phyloP scores from a whole-genome alignment of 2,329 filamentous ascomycete genomes.

The Penicillium rolfsii region DNA sequence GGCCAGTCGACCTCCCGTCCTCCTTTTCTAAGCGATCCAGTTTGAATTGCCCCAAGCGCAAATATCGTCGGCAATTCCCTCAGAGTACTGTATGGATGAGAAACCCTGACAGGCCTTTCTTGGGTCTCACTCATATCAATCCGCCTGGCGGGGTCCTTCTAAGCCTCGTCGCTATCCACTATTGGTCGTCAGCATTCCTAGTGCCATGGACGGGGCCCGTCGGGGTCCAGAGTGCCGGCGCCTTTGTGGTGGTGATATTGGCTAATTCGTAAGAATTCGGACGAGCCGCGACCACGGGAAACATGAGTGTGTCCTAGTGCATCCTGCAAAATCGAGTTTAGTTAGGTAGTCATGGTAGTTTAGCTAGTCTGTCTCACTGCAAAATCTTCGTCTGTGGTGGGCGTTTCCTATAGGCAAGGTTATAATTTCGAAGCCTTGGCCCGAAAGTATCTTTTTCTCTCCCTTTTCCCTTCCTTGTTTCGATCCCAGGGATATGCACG shows the following conservation, averaged over 20 bases:
- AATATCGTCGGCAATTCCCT: background rate
- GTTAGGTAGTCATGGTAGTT: background rate
- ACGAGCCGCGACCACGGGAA: background rate
- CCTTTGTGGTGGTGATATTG: background rate
- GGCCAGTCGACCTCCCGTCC: background rate
- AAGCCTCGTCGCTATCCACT: background rate
- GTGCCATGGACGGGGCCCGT: background rate
- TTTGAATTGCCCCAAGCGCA: background rate
- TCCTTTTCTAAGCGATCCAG: background rate
- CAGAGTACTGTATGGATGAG: background rate
- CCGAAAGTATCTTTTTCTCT: background rate
- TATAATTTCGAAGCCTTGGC: background rate
- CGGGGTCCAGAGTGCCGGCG: background rate
- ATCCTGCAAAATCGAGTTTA: background rate
- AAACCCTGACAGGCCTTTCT: background rate
- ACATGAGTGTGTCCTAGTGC: background rate
- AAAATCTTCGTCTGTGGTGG: background rate
- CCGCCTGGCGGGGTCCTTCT: background rate
- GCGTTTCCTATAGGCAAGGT: background rate
- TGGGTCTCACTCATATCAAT: background rate
- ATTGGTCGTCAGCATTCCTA: conserved; percentile 1
- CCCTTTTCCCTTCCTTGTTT: background rate
- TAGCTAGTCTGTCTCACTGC: background rate
- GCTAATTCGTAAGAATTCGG: background rate
- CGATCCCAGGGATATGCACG: background rate